Evolutionary conservation across 441 rosid genomes (phyloP), one percentile per base, ranked within the genome.

Genomic region (Eutrema salsugineum): DNA sequence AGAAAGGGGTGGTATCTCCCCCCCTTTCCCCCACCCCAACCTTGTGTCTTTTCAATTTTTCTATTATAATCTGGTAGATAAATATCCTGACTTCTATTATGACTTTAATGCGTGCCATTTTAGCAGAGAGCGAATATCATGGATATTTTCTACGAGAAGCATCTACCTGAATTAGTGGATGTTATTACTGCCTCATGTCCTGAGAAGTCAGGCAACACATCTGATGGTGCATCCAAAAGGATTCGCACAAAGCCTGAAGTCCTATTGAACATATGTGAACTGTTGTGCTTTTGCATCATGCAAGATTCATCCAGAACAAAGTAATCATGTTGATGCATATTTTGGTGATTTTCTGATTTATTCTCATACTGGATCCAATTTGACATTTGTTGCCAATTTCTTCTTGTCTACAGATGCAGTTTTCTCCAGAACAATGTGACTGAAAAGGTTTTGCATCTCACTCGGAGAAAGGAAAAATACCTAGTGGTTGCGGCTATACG

Each of bases 401-500:
- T 66, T 64, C 58, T 61, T 80, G 40, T 74, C 74, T 84, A 80
- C 88, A 91, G 99, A 89, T 88, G 90, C 84, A 88, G 89, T 85
- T 91, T 96, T 88, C 90, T 96, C 66, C 96, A 91, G 63, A 84
- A 88, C 71, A 89, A 90, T 66, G 86, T 86, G 75, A 75, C 87
- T 70, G 98, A 96, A 81, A 90, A 94, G 83, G 94, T 94, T 75
- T 76, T 96, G 81, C 79, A 86, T 64, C 92, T 96, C 63, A 90
- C 94, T 2, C 88, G 51, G 73, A 91, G 99, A 79, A 89, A 85
- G 82, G 99, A 96, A 85, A 96, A 84, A 71, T 94, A 88, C 83
- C 87, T 96, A n/a, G 94, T 92, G 77, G 96, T 91, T 77, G 99
- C 99, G 71, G 96, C 99, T 36, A 81, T 96, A 70, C 94, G 99